These are phyloP conservation scores for Amanita jacksonii DNA, from an alignment of 768 basidiomycete genomes.

Conservation along the genomic window DNA sequence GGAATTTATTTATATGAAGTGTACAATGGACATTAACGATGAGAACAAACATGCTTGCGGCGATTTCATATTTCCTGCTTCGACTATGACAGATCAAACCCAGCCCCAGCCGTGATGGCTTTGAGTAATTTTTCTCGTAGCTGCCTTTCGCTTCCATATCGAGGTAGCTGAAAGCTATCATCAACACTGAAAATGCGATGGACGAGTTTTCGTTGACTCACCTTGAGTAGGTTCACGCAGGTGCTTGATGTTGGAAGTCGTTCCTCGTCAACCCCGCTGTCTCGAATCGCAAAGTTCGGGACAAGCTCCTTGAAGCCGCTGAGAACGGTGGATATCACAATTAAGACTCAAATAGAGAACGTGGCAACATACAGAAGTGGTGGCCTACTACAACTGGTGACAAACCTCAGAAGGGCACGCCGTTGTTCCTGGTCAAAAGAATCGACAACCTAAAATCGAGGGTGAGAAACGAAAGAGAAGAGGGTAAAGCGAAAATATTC, in stretches of 20 bases:
- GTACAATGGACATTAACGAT: too few species aligned
- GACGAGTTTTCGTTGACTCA: conserved; percentile 15
- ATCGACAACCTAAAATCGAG: conserved; percentile 50
- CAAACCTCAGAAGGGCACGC: conserved; percentile 74
- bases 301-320: conserved; percentile 82
- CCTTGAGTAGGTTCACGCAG: conserved; percentile 90
- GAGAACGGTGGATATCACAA: neutral
- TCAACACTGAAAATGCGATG: neutral
- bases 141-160: conserved; percentile 51
- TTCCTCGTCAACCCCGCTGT: conserved; percentile 61
- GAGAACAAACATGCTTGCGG: too few species aligned
- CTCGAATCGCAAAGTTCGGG: conserved; percentile 85
- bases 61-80: too few species aligned
- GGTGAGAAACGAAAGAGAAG: too few species aligned
- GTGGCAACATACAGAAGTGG: conserved; percentile 59
- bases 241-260: conserved; percentile 75
- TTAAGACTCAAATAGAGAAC: neutral
- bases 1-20: too few species aligned
- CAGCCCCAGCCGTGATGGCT: conserved; percentile 80
- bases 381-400: conserved; percentile 86
- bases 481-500: conserved; percentile 12
- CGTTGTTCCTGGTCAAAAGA: conserved; percentile 76
- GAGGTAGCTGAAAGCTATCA: conserved; percentile 44
- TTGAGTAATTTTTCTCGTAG: conserved; percentile 73
- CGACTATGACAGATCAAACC: conserved; percentile 60